phyloP scores from a whole-genome alignment of 495 filamentous ascomycete genomes.

The Talaromyces adpressus region DNA sequence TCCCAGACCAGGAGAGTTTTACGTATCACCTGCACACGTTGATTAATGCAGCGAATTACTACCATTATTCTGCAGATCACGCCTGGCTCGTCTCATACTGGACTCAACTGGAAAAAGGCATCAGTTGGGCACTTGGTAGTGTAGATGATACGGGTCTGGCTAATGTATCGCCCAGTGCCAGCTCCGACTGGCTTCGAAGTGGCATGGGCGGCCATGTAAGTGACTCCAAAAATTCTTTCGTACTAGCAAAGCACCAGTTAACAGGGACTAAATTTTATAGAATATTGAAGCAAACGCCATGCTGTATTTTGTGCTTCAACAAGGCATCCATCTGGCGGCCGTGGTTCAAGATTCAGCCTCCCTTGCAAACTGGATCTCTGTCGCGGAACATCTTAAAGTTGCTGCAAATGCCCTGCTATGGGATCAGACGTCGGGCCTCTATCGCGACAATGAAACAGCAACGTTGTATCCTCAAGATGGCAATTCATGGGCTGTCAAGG shows the following conservation, averaged over 20 bases:
- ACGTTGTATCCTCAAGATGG: constrained; percentile 41
- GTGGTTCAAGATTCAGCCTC: constrained; percentile 17
- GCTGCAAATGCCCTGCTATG: constrained; percentile 23
- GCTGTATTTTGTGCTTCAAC: constrained; percentile 25
- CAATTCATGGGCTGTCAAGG: constrained; percentile 36
- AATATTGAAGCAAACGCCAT: constrained; percentile 28
- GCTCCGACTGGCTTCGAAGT: constrained; percentile 37
- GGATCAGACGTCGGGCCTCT: constrained; percentile 21
- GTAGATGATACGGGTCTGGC: constrained; percentile 40
- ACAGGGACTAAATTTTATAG: background rate
- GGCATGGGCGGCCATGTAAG: constrained; percentile 19
- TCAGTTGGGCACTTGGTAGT: constrained; percentile 38
- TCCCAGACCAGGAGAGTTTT: constrained; percentile 36
- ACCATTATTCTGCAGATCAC: constrained; percentile 43
- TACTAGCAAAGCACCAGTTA: background rate
- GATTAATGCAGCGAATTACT: constrained; percentile 46
- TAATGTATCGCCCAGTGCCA: constrained; percentile 33
- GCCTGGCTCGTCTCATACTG: constrained; percentile 38
- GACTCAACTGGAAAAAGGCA: constrained; percentile 36
- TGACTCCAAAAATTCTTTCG: background rate
- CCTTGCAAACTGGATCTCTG: constrained; percentile 13
- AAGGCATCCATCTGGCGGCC: constrained; percentile 20
- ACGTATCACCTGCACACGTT: constrained; percentile 54
- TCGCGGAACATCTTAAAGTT: constrained; percentile 17
- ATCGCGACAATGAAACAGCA: constrained; percentile 28